phyloP scores from a whole-genome alignment of 257 asterid genomes.

The Capsicum baccatum region DNA sequence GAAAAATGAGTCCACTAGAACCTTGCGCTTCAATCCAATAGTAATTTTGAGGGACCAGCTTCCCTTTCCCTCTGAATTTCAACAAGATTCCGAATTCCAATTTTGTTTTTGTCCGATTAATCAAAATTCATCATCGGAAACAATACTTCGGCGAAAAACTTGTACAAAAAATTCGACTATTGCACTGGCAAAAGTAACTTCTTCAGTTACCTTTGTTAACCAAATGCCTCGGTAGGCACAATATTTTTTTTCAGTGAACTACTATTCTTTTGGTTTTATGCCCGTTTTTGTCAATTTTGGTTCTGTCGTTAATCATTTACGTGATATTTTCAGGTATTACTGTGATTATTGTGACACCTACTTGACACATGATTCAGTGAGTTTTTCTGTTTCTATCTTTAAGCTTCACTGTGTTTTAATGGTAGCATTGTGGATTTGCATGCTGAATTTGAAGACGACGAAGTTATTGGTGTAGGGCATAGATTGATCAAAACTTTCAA shows the following conservation, averaged over 20 bases:
- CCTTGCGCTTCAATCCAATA: background rate
- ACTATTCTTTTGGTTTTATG: background rate
- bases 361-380: constrained; percentile 91
- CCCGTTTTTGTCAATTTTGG: background rate
- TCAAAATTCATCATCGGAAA: background rate
- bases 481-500: background rate
- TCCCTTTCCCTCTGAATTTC: background rate
- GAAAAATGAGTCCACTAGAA: background rate
- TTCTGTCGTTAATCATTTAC: background rate
- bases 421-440: constrained; percentile 5
- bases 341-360: constrained; percentile 96
- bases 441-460: background rate
- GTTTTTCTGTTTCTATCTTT: constrained; percentile 28
- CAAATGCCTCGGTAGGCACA: constrained; percentile 32
- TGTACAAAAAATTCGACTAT: background rate
- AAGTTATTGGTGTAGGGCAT: background rate
- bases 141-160: background rate
- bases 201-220: background rate
- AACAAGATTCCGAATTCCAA: background rate
- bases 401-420: background rate
- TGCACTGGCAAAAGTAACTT: background rate
- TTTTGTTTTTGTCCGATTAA: background rate
- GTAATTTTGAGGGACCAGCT: background rate
- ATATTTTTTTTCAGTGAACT: too few relatives aligned
- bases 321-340: constrained; percentile 62